Base-by-base conservation (phyloP, 306 rosid species). In the Vigna mungo region DNA sequence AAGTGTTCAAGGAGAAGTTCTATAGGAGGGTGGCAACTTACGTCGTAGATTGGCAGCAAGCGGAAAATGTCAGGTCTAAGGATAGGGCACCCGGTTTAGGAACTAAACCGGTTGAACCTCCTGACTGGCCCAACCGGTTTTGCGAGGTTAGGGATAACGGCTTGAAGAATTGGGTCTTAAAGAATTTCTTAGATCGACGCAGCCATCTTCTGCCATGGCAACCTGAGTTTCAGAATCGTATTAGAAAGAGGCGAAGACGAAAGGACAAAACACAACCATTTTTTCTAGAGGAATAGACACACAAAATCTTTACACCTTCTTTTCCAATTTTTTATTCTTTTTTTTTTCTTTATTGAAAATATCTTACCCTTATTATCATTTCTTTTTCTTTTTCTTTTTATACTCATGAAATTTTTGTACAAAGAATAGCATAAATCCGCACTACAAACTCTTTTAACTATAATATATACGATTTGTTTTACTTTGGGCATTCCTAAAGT, bases 1-100 rank as follows among this genome's bases (percentile, higher is more conserved):
- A 89, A 17, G 98, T 90, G 36, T 94, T 94, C 11, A 94, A 90
- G 85, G 87, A 86, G 62, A 94, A 94, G 79, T 94, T 94, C 44
- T 79, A 89, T 10, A 72, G 89, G 75, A 88, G 97, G 72, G 98
- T 94, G 30, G 96, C 96, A 0, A 89, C 97, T 0, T 94, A 87
- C 12, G 97, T 90, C 68, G 93, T 87, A 0, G 96, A 90, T 71
- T 91, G 97, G 98, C 72, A 74, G 53, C 67, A 86, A 15, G 74
- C 81, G 5, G 81, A 90, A 1, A 94, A 94, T 54, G 91, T 76
- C 1, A 88, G 91, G 47, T 94, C 98, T 3, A 90, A 68, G 75
- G 98, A 91, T 72, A 78, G 96, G n/a, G 96, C 80, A 0, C 98
- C 97, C 0, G 97, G 96, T 17, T 68, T 94, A 69, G 96, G 98